phyloP scores from a whole-genome alignment of 805 yeast species.

The Blastobotrys robertii region DNA sequence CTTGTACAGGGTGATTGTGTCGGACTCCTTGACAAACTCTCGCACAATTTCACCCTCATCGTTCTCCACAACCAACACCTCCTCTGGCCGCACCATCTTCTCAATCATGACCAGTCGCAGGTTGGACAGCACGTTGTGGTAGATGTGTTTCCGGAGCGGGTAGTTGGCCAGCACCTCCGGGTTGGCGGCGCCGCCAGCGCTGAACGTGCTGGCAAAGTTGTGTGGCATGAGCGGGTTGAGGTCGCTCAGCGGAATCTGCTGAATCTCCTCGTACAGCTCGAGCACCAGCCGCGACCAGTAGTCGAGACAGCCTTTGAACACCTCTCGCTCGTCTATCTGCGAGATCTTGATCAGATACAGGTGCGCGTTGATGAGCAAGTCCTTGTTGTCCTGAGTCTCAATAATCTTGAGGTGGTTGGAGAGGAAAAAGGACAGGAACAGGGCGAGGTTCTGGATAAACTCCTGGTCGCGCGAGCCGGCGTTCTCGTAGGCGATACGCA shows the following conservation, averaged over 20 bases:
- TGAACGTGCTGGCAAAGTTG: constrained; percentile 24
- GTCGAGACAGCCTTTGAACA: constrained; percentile 90
- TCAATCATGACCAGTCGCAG: constrained; percentile 90
- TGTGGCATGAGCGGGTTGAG: constrained; percentile 66
- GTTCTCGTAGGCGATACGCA: constrained; percentile 58
- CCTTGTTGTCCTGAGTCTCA: constrained; percentile 41
- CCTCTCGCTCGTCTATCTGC: constrained; percentile 87
- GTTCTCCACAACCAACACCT: constrained; percentile 90
- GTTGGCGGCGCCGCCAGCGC: constrained; percentile 69
- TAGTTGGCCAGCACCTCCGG: constrained; percentile 67
- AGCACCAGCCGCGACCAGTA: constrained; percentile 88
- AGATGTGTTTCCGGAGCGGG: constrained; percentile 80
- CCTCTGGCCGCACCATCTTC: constrained; percentile 98
- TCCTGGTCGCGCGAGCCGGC: constrained; percentile 85
- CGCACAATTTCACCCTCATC: constrained; percentile 99
- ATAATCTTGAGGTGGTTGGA: constrained; percentile 59
- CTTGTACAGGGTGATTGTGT: constrained; percentile 90
- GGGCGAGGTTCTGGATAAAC: constrained; percentile 87
- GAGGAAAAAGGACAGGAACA: constrained; percentile 81
- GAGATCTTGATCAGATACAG: constrained; percentile 76
- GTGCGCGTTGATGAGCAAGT: constrained; percentile 61
- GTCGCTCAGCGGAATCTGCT: constrained; percentile 62
- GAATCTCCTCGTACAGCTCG: constrained; percentile 76
- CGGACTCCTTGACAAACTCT: constrained; percentile 93
- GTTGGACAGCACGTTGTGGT: constrained; percentile 67